Conservation (phyloP, 176 grass and related monocot species). For the Thinopyrum elongatum region DNA sequence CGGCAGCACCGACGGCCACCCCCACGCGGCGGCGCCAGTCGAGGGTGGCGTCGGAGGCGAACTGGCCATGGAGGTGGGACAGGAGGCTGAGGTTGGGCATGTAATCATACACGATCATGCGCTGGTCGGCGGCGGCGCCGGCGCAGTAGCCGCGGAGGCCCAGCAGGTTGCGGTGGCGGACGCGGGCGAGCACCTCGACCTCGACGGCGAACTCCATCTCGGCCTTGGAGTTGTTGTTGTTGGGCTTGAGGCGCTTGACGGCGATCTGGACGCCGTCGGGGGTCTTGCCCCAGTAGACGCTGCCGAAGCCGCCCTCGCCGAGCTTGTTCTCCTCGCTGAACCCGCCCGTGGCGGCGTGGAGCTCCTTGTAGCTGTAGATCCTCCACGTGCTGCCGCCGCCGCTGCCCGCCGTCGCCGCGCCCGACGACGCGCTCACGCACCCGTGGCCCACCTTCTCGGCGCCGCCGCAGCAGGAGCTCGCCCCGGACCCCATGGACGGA, state of each 20-base stretch:
- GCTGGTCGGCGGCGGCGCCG: conserved; percentile 37
- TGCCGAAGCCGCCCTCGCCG: conserved; percentile 77
- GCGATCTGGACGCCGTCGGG: conserved; percentile 67
- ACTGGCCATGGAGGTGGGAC: conserved; percentile 71
- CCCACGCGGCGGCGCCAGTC: conserved; percentile 47
- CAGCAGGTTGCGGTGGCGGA: conserved; percentile 61
- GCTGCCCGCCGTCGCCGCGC: not conserved
- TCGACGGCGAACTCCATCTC: conserved; percentile 88
- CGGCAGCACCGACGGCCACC: conserved; percentile 44
- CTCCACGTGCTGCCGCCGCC: conserved; percentile 43
- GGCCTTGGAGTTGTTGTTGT: conserved; percentile 66
- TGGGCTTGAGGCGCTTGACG: conserved; percentile 65
- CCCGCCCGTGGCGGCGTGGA: conserved; percentile 52
- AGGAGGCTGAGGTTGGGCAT: conserved; percentile 74
- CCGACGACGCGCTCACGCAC: conserved; percentile 23
- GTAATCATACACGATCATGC: conserved; percentile 82
- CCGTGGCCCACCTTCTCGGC: conserved; percentile 47
- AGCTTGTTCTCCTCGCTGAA: conserved; percentile 77
- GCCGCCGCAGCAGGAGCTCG: conserved; percentile 58
- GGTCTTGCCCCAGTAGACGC: conserved; percentile 68
- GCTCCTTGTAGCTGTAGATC: conserved; percentile 76
- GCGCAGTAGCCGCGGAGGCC: conserved; percentile 68
- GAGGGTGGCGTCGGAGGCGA: conserved; percentile 29
- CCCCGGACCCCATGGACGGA: conserved; percentile 42
- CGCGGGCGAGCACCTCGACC: conserved; percentile 64